Percentiles rank a stretch among this genome's conserved stretches.
Conservation (phyloP, 2,329 filamentous ascomycete species). For the Domatiomyces catenatus region DNA sequence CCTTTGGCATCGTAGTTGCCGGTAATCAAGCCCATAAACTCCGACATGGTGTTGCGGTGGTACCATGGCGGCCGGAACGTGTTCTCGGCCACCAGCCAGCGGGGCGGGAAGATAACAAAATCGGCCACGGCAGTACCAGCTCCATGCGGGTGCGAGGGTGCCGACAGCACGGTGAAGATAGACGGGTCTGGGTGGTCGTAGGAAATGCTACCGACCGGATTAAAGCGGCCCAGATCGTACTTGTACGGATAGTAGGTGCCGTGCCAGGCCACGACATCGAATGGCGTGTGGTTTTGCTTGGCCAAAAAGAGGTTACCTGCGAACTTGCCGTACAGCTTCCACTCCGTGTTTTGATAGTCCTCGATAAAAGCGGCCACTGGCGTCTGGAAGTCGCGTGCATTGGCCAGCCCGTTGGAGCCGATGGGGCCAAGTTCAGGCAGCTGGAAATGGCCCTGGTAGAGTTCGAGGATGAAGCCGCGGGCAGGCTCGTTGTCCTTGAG, state of each 20-base stretch:
- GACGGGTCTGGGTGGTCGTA: constrained; percentile 66
- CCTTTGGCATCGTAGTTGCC: constrained; percentile 47
- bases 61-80: constrained; percentile 49
- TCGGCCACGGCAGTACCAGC: constrained; percentile 49
- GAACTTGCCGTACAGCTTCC: constrained; percentile 48
- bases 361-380: constrained; percentile 56
- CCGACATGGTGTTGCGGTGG: constrained; percentile 50
- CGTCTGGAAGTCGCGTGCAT: constrained; percentile 58
- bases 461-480: constrained; percentile 59
- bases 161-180: constrained; percentile 56
- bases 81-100: constrained; percentile 47
- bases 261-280: constrained; percentile 69
- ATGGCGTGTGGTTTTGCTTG: constrained; percentile 54
- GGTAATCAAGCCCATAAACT: constrained; percentile 50
- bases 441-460: constrained; percentile 57
- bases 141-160: constrained; percentile 36
- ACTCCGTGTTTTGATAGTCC: constrained; percentile 34
- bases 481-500: constrained; percentile 46
- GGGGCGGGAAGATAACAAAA: constrained; percentile 50
- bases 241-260: constrained; percentile 69
- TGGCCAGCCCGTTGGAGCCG: constrained; percentile 59
- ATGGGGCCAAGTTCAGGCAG: constrained; percentile 61
- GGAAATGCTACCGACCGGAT: constrained; percentile 55
- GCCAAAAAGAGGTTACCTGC: constrained; percentile 52
- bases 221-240: constrained; percentile 65